Percentiles rank a stretch among this genome's conserved stretches.
Evolutionary conservation across 306 rosid species (phyloP).

Genomic region (Citrullus mucosospermus): DNA sequence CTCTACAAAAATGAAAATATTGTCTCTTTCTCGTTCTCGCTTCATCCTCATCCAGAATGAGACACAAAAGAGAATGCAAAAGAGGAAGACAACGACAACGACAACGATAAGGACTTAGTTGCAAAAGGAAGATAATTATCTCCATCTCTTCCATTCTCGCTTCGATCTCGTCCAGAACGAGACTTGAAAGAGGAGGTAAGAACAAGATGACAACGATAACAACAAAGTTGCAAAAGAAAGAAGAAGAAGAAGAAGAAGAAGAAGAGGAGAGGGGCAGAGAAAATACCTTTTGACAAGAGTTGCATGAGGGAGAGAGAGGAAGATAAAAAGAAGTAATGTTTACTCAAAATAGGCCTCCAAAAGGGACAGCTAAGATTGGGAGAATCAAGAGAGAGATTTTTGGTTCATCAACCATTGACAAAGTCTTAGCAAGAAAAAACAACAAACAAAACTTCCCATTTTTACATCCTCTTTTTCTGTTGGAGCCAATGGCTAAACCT

Average conservation of each 20-base stretch:
- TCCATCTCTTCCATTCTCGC: too few species aligned
- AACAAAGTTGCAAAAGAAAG: not conserved
- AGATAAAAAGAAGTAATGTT: constrained; percentile 20
- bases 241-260: not conserved
- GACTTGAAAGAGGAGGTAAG: not conserved
- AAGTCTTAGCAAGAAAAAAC: not conserved
- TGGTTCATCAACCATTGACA: constrained; percentile 20
- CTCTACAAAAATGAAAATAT: too few species aligned
- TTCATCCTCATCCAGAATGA: too few species aligned
- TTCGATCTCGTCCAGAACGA: too few species aligned
- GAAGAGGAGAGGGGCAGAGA: not conserved
- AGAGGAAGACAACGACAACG: too few species aligned
- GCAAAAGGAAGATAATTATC: too few species aligned
- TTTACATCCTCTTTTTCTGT: constrained; percentile 10
- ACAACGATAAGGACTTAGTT: too few species aligned
- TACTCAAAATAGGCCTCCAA: constrained; percentile 27
- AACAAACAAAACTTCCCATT: not conserved
- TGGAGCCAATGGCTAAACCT: constrained; percentile 25
- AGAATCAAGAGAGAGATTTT: constrained; percentile 10
- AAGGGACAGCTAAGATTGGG: constrained; percentile 30
- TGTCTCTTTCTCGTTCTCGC: not conserved
- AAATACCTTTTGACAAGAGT: constrained; percentile 32
- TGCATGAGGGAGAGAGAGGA: constrained; percentile 18
- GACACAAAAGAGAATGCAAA: not conserved
- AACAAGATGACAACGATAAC: too few species aligned